Evolutionary conservation across 2,329 filamentous ascomycete species (phyloP), one percentile per base, ranked within the genome.

Genomic region (Fusarium paranaense): DNA sequence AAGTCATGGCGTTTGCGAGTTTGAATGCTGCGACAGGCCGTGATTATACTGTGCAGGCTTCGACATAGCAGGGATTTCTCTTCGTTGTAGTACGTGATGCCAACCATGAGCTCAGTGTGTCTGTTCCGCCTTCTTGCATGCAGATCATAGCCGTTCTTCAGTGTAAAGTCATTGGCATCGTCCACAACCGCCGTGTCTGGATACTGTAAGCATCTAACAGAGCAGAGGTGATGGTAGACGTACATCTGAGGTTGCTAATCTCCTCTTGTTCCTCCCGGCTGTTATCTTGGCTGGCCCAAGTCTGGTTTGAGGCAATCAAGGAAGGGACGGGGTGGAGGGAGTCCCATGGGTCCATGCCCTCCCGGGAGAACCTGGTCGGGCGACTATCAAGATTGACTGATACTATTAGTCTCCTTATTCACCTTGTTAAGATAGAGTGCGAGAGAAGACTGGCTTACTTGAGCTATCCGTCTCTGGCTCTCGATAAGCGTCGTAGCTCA

Each of bases 61-160:
- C 96, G 92, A 54, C 95, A 89, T n/a, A 96, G 94, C 68, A 98
- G 88, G n/a, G 93, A 91, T 88, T 98, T 98, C 86, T 98, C 95
- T 87, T 98, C 96, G 86, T 98, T 98, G 87, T 98, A 98, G 87
- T 98, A 98, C 67, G 96, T 98, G 78, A 98, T 95, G 79, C 96
- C 96, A 82, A 98, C 98, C 70, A 98, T 89, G 74, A 98, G 87
- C 85, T 98, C 96, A 3, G 95, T 98, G 27, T 52, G 47, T 14
- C 27, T n/a, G 18, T 52, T 52, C 6, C 3, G 27, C 7, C 47
- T 11, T 52, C 47, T 20, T 52, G 47, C 47, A 13, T 20, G 47
- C 8, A 56, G 32, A 11, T 56, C 52, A 10, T 56, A 56, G 52
- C 52, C 52, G n/a, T 56, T 35, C n/a, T 56, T 56, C 0, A 56